Base-by-base conservation (phyloP, 352 stramenopile species). In the Phytophthora pseudosyringae region DNA sequence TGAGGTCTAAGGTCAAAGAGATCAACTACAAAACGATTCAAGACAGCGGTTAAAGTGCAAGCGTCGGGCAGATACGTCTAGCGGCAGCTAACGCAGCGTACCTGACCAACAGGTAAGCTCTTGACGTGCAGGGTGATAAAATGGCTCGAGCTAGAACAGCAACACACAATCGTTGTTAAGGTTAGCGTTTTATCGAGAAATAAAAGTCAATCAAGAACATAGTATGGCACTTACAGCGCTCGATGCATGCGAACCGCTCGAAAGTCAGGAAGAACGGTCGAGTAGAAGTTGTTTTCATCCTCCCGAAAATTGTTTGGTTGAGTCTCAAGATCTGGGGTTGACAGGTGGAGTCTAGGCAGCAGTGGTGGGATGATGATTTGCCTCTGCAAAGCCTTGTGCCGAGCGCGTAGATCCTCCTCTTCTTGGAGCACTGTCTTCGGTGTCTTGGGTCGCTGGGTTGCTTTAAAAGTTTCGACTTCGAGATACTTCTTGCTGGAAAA, bases 101-200 rank as follows among this genome's bases (percentile, higher is more conserved):
- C 86, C 44, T 81, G 81, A 9, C 86, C 83, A 28, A 91, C 59
- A n/a, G 86, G 86, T 8, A 94, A 67, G n/a, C 69, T 86, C 62
- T 93, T 93, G 53, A 94, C 76, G 41, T 91, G 80, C 1, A 94
- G 53, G 1, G 65, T 81, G 26, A 94, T 71, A 33, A 86, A 88
- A 41, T 86, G 83, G 32, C 65, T 78, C 4, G 54, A 71, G 21
- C 78, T 94, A 33, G 28, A 59, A 35, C 4, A 60, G 10, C 36
- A 41, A 8, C 9, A 58, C 18, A 47, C 41, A 26, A 31, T 29
- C 13, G 3, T 26, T 13, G 15, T 39, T 21, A 59, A 3, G 5
- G 11, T 28, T 3, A 35, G 31, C 31, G 31, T 11, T 48, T 3
- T 29, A 21, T 48, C 38, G 26, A 11, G n/a, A 13, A 44, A n/a